phyloP scores from a whole-genome alignment of 2,329 filamentous ascomycete species.

The Exutisphaerella laricina region DNA sequence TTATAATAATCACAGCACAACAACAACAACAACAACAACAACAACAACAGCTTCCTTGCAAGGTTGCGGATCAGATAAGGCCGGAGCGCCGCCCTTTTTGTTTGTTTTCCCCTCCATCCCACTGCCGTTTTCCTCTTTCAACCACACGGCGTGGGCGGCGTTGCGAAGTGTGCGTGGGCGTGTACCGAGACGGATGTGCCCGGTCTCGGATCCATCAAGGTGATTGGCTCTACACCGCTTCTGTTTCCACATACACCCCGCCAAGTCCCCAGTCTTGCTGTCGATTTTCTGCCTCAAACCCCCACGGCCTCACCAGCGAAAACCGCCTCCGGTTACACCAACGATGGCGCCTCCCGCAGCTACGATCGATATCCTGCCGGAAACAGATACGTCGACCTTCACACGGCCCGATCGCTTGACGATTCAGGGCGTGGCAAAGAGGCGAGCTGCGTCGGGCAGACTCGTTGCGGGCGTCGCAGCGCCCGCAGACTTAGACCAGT shows the following conservation, averaged over 20 bases:
- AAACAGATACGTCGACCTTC: slow-evolving; percentile 45
- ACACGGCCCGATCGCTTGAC: slow-evolving; percentile 51
- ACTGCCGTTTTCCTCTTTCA: not conserved
- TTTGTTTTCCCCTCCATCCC: slow-evolving; percentile 1
- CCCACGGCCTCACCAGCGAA: slow-evolving; percentile 3
- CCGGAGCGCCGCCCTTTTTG: not conserved
- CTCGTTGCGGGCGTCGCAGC: slow-evolving; percentile 72
- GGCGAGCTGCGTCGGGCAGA: slow-evolving; percentile 65
- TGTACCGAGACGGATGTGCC: not conserved
- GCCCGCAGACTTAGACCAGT: slow-evolving; percentile 71
- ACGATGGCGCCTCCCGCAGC: slow-evolving; percentile 34
- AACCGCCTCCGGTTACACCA: not conserved
- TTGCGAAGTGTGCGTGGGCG: slow-evolving; percentile 5
- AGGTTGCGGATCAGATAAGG: not conserved
- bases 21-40: not conserved
- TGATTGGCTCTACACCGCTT: slow-evolving; percentile 12
- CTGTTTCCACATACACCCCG: slow-evolving; percentile 5
- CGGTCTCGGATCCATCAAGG: slow-evolving; percentile 13
- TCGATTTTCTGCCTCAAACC: not conserved
- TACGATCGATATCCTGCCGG: slow-evolving; percentile 33
- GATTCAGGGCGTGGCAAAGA: slow-evolving; percentile 59
- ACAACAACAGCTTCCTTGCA: not conserved
- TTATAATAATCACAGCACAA: too few relatives aligned
- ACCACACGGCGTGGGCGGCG: slow-evolving; percentile 3
- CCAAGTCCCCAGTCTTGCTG: slow-evolving; percentile 1